phyloP scores from a whole-genome alignment of 805 yeast genomes.

The Ogataea nakhonphanomensis region DNA sequence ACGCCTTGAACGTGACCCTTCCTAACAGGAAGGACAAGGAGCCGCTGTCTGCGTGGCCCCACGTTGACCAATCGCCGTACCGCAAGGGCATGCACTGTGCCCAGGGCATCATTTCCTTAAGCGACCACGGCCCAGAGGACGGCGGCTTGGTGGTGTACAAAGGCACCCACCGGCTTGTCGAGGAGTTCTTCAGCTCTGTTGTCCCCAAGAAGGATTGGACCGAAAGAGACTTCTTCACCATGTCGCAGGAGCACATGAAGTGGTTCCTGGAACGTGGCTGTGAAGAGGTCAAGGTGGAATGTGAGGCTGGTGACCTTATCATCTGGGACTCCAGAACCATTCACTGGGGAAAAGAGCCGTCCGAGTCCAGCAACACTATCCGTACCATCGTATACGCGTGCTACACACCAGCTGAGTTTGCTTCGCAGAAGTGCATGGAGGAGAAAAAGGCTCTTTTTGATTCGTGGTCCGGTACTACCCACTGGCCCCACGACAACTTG shows the following conservation, averaged over 20 bases:
- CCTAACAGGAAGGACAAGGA: conserved; percentile 24
- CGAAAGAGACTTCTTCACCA: conserved; percentile 17
- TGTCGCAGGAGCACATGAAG: conserved; percentile 23
- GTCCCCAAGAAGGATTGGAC: conserved; percentile 23
- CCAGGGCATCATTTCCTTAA: conserved; percentile 33
- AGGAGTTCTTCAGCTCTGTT: conserved; percentile 27
- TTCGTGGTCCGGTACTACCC: conserved; percentile 29
- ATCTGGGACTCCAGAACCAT: conserved; percentile 35
- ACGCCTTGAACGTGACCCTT: conserved; percentile 30
- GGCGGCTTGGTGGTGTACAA: conserved; percentile 33
- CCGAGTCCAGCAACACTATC: conserved; percentile 23
- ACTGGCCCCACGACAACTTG: conserved; percentile 34
- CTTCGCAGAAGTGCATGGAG: conserved; percentile 25
- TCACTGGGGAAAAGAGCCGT: conserved; percentile 33
- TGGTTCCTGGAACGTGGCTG: conserved; percentile 31
- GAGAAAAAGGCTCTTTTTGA: conserved; percentile 25
- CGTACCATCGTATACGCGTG: conserved; percentile 31
- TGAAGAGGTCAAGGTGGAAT: conserved; percentile 28
- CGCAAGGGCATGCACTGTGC: conserved; percentile 31
- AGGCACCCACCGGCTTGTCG: conserved; percentile 22
- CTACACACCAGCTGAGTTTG: conserved; percentile 34
- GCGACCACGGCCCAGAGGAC: conserved; percentile 25
- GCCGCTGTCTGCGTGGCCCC: conserved; percentile 28
- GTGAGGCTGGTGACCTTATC: conserved; percentile 35
- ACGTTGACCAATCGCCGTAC: conserved; percentile 34